phyloP scores from a whole-genome alignment of 2,329 filamentous ascomycete genomes.

The Didymellaceae sp. region DNA sequence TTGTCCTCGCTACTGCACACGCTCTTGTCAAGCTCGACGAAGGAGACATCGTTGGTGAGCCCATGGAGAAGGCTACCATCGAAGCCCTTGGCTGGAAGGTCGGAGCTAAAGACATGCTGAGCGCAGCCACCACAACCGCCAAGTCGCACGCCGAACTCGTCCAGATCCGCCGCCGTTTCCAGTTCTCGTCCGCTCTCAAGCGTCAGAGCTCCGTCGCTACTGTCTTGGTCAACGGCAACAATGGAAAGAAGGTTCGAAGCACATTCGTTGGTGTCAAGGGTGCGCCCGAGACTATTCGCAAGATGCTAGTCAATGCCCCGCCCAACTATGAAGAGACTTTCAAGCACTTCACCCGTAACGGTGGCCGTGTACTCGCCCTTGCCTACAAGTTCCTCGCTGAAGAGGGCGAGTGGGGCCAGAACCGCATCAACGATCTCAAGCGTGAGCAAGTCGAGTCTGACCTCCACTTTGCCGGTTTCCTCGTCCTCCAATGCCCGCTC shows the following conservation, averaged over 20 bases:
- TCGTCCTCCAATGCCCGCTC: constrained; percentile 92
- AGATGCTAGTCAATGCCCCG: constrained; percentile 84
- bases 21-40: constrained; percentile 96
- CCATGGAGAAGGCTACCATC: constrained; percentile 98
- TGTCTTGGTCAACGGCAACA: constrained; percentile 73
- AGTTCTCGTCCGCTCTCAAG: constrained; percentile 96
- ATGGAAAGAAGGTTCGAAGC: constrained; percentile 76
- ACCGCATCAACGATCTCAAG: constrained; percentile 90
- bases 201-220: constrained; percentile 94
- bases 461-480: constrained; percentile 89
- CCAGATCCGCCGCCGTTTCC: constrained; percentile 95
- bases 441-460: constrained; percentile 88
- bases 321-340: constrained; percentile 95
- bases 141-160: constrained; percentile 72
- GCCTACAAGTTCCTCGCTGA: constrained; percentile 90
- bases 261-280: constrained; percentile 97
- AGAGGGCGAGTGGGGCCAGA: constrained; percentile 80
- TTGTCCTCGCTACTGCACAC: constrained; percentile 93
- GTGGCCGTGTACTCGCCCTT: constrained; percentile 89
- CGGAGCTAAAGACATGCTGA: constrained; percentile 85
- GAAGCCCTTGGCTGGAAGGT: constrained; percentile 88
- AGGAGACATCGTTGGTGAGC: constrained; percentile 95
- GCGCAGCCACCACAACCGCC: constrained; percentile 66
- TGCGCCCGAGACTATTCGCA: constrained; percentile 94
- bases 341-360: constrained; percentile 97